Base-by-base conservation (phyloP, 192 early-diverging fungal genomes). In the Podila clonocystis region DNA sequence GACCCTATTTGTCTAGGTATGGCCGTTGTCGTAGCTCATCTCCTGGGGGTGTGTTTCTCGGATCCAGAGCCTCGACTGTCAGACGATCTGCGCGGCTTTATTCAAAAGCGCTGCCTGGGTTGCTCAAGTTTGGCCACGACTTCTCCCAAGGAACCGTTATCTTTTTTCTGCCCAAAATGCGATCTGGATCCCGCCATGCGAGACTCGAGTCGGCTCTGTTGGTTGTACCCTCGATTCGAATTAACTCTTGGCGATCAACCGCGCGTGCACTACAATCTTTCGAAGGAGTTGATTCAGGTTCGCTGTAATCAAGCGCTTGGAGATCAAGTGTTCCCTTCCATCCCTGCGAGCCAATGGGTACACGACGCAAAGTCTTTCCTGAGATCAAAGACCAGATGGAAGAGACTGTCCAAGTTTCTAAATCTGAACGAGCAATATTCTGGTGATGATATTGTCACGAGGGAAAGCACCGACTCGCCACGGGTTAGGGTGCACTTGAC, bases 191-290 rank as follows among this genome's bases (percentile, higher is more conserved):
- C 64, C 20, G n/a, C 63, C 41, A 58, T 52, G 24, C 58, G 65
- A 29, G 22, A 67, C 4, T 29, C 8, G 3, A 38, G 62, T n/a
- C 49, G 48, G 9, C 33, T 67, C 0, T 41, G 61, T 19, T 74
- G 72, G 72, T 36, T 50, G 19, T 74, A 74, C 33, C 72, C 72
- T 15, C 30, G 59, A 2, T 67, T 74, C 17, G 65, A 74, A 34
- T n/a, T 74, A 13, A 62, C 65, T 3, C 17, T 74, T 12, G 63
- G 48, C 0, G 72, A 74, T 31, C 65, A 61, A 15, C 63, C 65
- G 13, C 63, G 31, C 13, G 12, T 67, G n/a, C 55, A 34, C 7
- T 49, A 58, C 22, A 62, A 45, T 26, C 58, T 66, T 0, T 28
- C 58, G 3, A 55, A 24, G 5, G 65, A 74, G 33, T 29, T 19